Evolutionary conservation across 2,329 filamentous ascomycete genomes (phyloP), one percentile per base, ranked within the genome.

Genomic region (Monilinia fructicola): DNA sequence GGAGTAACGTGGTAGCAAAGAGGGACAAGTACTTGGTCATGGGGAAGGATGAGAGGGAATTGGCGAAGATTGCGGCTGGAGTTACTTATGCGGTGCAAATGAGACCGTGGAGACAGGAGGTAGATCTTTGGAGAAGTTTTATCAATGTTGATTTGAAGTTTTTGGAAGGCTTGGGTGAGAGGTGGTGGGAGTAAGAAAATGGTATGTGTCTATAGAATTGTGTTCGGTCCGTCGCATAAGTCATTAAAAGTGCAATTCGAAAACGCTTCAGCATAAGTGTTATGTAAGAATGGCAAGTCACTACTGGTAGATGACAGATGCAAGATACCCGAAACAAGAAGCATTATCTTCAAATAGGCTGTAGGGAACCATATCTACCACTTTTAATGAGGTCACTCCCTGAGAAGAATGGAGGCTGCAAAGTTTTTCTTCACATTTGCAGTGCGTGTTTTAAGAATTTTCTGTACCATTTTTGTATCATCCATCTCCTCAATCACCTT

Each of bases 111-210:
- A 75, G 79, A 65, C 70, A 79, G 67, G 82, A 84, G 77, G 75
- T 84, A 52, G 81, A 84, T 74, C 77, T 82, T 54, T 83, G 80
- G 81, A 79, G 79, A 74, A 83, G 81, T 83, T 83, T 67, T 74
- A 74, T 83, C 9, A 80, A 81, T 72, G 80, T 84, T 0, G 79
- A 80, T 68, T 52, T 79, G 40, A 72, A 69, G 28, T 82, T 84
- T 70, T 69, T 83, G 73, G 78, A 81, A 69, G 73, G 70, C 0
- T 68, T 83, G 74, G 74, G 81, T 69, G 71, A 74, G 14, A 59
- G 42, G n/a, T 65, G 63, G 54, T 65, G 63, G 63, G 63, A 65
- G 18, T 31, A 26, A 46, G 55, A 2, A 12, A 28, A 28, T 16
- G 4, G 44, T n/a, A 18, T 52, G 7, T 12, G 23, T 10, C 0